Base-by-base conservation (phyloP, 2,329 filamentous ascomycete genomes). In the Hypoxylon sp. region DNA sequence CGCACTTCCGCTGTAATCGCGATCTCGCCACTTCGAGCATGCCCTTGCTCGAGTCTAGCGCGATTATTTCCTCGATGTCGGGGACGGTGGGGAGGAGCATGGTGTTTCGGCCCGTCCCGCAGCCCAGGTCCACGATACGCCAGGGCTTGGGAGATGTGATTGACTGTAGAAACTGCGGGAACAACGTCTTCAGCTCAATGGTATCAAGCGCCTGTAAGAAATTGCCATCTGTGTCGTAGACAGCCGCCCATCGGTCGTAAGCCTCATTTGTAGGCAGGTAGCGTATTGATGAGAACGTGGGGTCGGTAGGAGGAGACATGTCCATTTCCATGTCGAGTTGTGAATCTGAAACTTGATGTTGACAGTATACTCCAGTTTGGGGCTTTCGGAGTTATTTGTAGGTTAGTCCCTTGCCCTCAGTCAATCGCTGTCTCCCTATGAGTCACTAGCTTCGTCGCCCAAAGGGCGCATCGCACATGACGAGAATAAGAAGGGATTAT, bases 171-270 rank as follows among this genome's bases (percentile, higher is more conserved):
- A 88, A 83, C 0, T 74, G 67, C 0, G 85, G 84, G 0, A 91
- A 80, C 0, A 88, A 73, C 1, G 73, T 71, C 12, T 76, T 73
- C 70, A 91, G 82, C 71, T 89, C 84, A 12, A 83, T 68, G 39
- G 86, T 85, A 73, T 91, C 89, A 16, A 90, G 81, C 1, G 84
- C 82, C 78, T 91, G 88, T 0, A 91, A 81, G 74, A 90, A 88
- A 74, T 91, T 91, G 30, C 85, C 86, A 68, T 91, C 88, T 30
- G 81, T 85, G 76, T 91, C 88, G 78, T 91, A 91, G 45, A 88
- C 79, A 63, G 68, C 30, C 7, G 76, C 74, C 76, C 76, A 78
- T 58, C 70, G 71, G 32, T 78, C 74, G 63, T 78, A 78, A 16
- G 76, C 75, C 34, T 76, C 72, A 7, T 69, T 73, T 3, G 76